These are phyloP conservation scores for Russula foetens DNA, from an alignment of 768 basidiomycete species.

Conservation along the genomic window DNA sequence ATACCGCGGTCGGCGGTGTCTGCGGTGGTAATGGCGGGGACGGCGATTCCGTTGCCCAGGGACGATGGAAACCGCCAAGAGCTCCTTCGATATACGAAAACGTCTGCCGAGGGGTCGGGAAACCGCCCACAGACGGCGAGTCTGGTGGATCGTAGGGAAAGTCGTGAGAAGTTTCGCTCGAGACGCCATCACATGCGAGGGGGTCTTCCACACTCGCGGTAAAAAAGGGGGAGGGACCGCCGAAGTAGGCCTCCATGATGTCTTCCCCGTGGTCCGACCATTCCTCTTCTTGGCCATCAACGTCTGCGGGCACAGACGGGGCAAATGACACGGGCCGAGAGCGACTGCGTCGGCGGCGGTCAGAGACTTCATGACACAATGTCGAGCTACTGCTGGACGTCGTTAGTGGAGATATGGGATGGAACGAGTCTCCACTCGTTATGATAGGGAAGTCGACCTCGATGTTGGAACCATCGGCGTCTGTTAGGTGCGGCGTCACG, in stretches of 20 bases:
- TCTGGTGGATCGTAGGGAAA: not conserved
- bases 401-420: not conserved
- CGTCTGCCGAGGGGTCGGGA: not conserved
- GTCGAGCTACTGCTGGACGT: not conserved
- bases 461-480: constrained; percentile 7
- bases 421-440: not conserved
- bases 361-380: not conserved
- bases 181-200: not conserved
- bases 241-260: constrained; percentile 35
- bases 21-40: constrained; percentile 9
- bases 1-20: constrained; percentile 4
- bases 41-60: not conserved
- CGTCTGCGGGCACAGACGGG: constrained; percentile 20
- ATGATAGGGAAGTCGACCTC: constrained; percentile 18
- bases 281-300: constrained; percentile 24
- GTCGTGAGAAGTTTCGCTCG: not conserved
- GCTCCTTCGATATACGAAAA: not conserved
- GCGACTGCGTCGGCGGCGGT: constrained; percentile 7
- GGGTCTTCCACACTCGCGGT: not conserved
- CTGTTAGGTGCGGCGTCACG: constrained; percentile 9
- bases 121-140: not conserved
- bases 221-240: constrained; percentile 24
- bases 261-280: constrained; percentile 26
- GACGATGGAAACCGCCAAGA: not conserved
- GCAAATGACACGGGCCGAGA: constrained; percentile 16